A percentile compares a stretch with the other conserved stretches of the same genome.
Evolutionary conservation across 2,329 filamentous ascomycete species (phyloP).

Genomic region (Rhynchosporium agropyri): DNA sequence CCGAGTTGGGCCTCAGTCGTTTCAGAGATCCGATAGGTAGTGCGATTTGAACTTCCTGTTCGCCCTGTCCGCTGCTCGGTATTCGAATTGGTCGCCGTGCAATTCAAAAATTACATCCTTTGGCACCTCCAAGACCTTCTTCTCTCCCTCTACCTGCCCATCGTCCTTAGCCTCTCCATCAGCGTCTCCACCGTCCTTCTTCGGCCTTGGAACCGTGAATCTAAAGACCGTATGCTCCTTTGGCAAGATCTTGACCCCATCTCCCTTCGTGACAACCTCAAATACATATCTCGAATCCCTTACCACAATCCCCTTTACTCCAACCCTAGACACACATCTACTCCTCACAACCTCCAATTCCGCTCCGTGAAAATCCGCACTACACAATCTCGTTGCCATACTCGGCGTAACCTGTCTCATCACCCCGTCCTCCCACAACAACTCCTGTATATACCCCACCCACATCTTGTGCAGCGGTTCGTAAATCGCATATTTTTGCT

Average conservation of each 20-base stretch:
- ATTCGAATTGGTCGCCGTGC: constrained; percentile 84
- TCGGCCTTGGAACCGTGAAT: constrained; percentile 62
- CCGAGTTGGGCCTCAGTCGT: neutral
- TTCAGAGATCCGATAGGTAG: constrained; percentile 74
- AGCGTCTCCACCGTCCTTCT: constrained; percentile 28
- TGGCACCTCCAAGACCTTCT: constrained; percentile 20
- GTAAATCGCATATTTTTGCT: constrained; percentile 75
- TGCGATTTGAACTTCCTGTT: constrained; percentile 92
- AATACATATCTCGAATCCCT: constrained; percentile 86
- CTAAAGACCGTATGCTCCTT: constrained; percentile 90
- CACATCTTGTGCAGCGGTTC: constrained; percentile 77
- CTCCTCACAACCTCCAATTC: constrained; percentile 81
- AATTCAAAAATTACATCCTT: constrained; percentile 76
- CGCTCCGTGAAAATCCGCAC: constrained; percentile 90
- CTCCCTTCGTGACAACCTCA: constrained; percentile 74
- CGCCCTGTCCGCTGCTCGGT: constrained; percentile 79
- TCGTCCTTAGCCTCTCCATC: constrained; percentile 18
- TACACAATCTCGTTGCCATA: constrained; percentile 74
- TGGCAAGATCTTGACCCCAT: constrained; percentile 76
- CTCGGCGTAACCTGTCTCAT: constrained; percentile 30
- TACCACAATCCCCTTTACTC: constrained; percentile 82
- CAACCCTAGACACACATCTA: constrained; percentile 78
- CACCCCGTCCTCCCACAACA: constrained; percentile 55
- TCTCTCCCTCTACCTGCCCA: constrained; percentile 30
- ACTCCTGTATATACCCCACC: constrained; percentile 81